Evolutionary conservation across 2,329 filamentous ascomycete genomes (phyloP), one percentile per base, ranked within the genome.

Genomic region (Aspergillus carbonarius): DNA sequence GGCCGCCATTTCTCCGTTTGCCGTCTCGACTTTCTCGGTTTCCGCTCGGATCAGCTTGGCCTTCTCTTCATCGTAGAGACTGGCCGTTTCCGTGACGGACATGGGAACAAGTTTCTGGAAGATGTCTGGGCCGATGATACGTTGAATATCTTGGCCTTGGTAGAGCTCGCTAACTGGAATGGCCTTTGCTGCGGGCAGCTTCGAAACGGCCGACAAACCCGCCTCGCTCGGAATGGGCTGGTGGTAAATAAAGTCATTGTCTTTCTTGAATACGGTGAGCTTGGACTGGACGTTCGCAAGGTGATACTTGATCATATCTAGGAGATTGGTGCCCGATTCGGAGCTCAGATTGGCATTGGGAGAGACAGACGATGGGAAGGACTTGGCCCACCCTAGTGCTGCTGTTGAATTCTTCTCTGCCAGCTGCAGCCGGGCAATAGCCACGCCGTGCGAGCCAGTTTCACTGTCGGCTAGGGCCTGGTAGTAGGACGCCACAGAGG

Each of bases 231-330:
- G 93, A 1, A 99, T 88, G 1, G 87, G 88, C 67, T 98, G 92
- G 72, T 99, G 95, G 71, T 99, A 99, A 72, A 99, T 96, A 75
- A 95, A 98, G 72, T 99, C 95, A 66, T 99, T 99, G 74, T 99
- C 95, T 70, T 96, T 96, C 66, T 84, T 82, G 51, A 93, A 83
- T 60, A 91, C 88, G 17, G 81, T 81, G 20, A 96, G 79, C 72
- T 90, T 93, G 61, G 93, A 90, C 71, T 96, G 90, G 3, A 96
- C 88, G 32, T 86, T 88, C 0, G 89, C 82, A 27, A 90, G 77
- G 68, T 98, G 93, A 61, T 92, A 86, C 73, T 92, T 96, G 15
- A 91, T 88, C 63, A 96, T 84, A 34, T 96, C 92, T n/a, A 85
- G 80, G 35, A 99, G 78, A 54, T 87, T 82, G 0, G 82, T 70